Evolutionary conservation across 371 early-diverging fungal genomes (phyloP).

Genomic region (Neoconidiobolus thromboides): DNA sequence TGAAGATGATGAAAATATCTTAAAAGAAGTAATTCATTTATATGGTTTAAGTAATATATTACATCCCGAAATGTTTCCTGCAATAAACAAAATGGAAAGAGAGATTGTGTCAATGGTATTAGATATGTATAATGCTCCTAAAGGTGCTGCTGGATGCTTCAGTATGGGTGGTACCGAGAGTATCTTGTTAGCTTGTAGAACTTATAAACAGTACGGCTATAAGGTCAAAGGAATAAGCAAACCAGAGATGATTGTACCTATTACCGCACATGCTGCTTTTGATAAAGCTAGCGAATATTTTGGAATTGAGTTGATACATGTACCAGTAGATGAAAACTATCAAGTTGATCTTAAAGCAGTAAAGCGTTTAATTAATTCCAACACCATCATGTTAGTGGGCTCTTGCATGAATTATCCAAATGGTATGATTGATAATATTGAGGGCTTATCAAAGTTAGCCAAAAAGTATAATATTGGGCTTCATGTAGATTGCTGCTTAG

Average conservation of each 20-base stretch:
- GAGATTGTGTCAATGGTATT: constrained; percentile 84
- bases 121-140: constrained; percentile 63
- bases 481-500: constrained; percentile 92
- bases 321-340: constrained; percentile 68
- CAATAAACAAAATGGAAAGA: constrained; percentile 86
- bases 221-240: constrained; percentile 51
- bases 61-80: constrained; percentile 92
- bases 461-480: constrained; percentile 60
- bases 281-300: constrained; percentile 90
- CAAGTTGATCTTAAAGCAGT: constrained; percentile 57
- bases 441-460: constrained; percentile 60
- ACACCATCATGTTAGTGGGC: constrained; percentile 84
- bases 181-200: constrained; percentile 82
- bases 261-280: constrained; percentile 85
- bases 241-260: constrained; percentile 86
- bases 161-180: constrained; percentile 92
- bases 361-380: constrained; percentile 57
- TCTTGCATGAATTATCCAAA: constrained; percentile 87
- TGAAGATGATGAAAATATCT: not conserved
- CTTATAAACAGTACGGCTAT: constrained; percentile 63
- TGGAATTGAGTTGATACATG: constrained; percentile 59
- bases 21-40: constrained; percentile 62
- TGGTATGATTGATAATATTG: constrained; percentile 84
- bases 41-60: constrained; percentile 76
- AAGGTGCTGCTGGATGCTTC: constrained; percentile 54